phyloP scores from a whole-genome alignment of 768 basidiomycete genomes.

The Tylopilus plumbeoviolaceoides region DNA sequence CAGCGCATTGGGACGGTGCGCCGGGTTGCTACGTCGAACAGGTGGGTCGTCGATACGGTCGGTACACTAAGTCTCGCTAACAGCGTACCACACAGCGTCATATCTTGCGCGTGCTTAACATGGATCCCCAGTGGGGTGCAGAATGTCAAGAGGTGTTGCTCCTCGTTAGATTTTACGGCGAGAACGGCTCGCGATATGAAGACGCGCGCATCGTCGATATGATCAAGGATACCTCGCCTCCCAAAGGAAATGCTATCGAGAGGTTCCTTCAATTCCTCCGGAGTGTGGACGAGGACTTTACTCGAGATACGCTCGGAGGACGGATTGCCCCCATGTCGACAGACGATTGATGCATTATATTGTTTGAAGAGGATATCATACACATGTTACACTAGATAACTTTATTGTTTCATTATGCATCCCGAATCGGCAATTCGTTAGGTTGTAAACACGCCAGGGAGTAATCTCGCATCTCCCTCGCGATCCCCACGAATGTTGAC shows the following conservation, averaged over 20 bases:
- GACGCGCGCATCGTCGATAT: constrained; percentile 48
- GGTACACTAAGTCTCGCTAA: not conserved
- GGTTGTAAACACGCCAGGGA: constrained; percentile 15
- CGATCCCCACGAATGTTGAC: constrained; percentile 53
- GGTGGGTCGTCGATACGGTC: constrained; percentile 33
- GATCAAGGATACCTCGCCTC: constrained; percentile 42
- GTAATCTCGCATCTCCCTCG: constrained; percentile 34
- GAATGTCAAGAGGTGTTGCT: constrained; percentile 48
- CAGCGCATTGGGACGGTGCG: constrained; percentile 37
- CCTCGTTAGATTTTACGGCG: constrained; percentile 56
- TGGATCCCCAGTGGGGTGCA: constrained; percentile 40
- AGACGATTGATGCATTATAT: not conserved
- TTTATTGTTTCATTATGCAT: not conserved
- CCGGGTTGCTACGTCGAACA: constrained; percentile 39
- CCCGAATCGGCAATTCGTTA: not conserved
- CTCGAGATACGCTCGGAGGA: constrained; percentile 20
- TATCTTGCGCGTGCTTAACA: constrained; percentile 47
- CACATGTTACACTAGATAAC: not conserved
- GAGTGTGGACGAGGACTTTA: constrained; percentile 42
- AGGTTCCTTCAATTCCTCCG: constrained; percentile 46
- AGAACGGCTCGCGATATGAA: constrained; percentile 44
- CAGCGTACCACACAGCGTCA: constrained; percentile 33
- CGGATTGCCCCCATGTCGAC: not conserved
- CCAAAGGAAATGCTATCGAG: constrained; percentile 45
- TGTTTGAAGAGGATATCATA: not conserved